These are phyloP conservation scores for Colletotrichum limetticola DNA, from an alignment of 2,329 filamentous ascomycete species.

Conservation along the genomic window DNA sequence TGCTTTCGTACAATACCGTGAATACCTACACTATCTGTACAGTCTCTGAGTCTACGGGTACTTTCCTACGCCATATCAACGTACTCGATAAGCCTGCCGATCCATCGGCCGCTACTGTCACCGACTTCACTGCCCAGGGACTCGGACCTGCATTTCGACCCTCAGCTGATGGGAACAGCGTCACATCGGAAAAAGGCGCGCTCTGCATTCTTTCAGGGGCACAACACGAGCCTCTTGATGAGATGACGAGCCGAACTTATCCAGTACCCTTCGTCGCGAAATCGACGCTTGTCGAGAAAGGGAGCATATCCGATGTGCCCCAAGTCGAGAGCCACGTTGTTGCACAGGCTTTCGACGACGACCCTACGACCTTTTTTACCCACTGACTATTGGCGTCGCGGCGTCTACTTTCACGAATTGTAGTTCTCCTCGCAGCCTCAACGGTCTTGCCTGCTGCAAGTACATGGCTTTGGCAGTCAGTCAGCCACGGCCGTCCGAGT, in stretches of 20 bases:
- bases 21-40: no score
- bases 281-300: conserved; percentile 27
- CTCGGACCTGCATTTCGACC: conserved; percentile 22
- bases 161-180: conserved; percentile 25
- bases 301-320: conserved; percentile 14
- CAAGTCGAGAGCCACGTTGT: conserved; percentile 11
- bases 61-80: neutral
- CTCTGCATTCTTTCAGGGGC: conserved; percentile 21
- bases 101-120: conserved; percentile 7
- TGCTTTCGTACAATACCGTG: neutral
- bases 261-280: conserved; percentile 15
- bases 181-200: conserved; percentile 10
- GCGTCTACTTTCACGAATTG: neutral
- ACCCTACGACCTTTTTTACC: neutral
- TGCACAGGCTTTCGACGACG: conserved; percentile 19
- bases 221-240: conserved; percentile 26
- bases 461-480: neutral
- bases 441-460: conserved; percentile 16
- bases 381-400: conserved; percentile 3
- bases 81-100: neutral
- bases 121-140: conserved; percentile 17
- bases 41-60: neutral
- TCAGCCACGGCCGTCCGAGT: conserved; percentile 23
- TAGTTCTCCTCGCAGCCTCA: conserved; percentile 8
- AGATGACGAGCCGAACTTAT: conserved; percentile 28